Evolutionary conservation across 495 filamentous ascomycete genomes (phyloP), one percentile per base, ranked within the genome.

Genomic region (Mycothermus thermophilus): DNA sequence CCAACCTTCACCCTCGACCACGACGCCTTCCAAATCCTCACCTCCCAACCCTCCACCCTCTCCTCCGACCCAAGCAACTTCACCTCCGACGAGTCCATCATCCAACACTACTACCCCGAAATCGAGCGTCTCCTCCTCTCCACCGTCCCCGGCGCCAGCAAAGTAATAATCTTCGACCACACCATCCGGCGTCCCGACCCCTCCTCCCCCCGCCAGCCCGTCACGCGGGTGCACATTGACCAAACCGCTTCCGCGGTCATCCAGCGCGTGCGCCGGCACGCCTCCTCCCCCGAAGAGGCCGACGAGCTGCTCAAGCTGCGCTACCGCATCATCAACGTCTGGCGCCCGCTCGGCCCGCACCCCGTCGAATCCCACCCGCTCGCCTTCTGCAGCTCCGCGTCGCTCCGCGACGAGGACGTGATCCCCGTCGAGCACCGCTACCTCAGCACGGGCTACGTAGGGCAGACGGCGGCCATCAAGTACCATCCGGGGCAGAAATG

Each of bases 251-350:
- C 46, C n/a, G 78, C 79, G 0, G 72, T 77, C 0, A 63, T 47
- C 12, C 58, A 67, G 41, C 79, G 85, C 20, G 79, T 92, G 16
- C 55, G 60, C 1, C 63, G 65, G 0, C 85, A 93, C 53, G 37
- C 79, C 3, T 15, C 40, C 20, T 29, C 35, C 9, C 47, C 65
- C 1, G 66, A 69, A 7, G 60, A 70, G 3, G 74, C 80, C 0
- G 68, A 70, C 8, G 43, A 44, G 15, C 59, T 84, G 0, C 61
- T 81, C 0, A 36, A 61, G 9, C 70, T 67, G 1, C 69, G 84
- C 0, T 81, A 79, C 59, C 71, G 83, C 29, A 83, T 94, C 43
- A 67, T 94, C 43, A 94, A 93, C 48, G 79, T 94, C 8, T 94
- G 85, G 85, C 66, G 83, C 0, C 78, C 84, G 0, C 56, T 93